Evolutionary conservation across 768 basidiomycete genomes (phyloP).

Genomic region (Daedaleopsis nitida): DNA sequence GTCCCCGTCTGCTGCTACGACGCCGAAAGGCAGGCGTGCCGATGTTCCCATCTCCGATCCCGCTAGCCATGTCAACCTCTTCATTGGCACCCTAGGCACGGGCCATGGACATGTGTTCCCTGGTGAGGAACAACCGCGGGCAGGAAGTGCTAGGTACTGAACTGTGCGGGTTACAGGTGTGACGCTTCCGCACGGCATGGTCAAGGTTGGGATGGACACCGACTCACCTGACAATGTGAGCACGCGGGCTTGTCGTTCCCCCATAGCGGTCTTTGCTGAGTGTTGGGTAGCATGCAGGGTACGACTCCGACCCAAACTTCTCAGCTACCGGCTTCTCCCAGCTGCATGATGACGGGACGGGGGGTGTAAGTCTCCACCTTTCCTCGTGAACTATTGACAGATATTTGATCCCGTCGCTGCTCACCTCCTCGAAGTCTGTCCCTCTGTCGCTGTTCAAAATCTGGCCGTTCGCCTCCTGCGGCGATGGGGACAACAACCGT

Average conservation of each 20-base stretch:
- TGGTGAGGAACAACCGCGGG: slow-evolving; percentile 37
- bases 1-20: background rate
- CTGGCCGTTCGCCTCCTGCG: slow-evolving; percentile 52
- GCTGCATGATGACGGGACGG: slow-evolving; percentile 62
- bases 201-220: slow-evolving; percentile 68
- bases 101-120: slow-evolving; percentile 70
- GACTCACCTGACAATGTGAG: slow-evolving; percentile 45
- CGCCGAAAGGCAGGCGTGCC: background rate
- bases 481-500: slow-evolving; percentile 27
- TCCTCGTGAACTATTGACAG: background rate
- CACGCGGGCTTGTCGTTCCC: slow-evolving; percentile 40
- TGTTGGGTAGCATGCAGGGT: background rate
- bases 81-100: slow-evolving; percentile 55
- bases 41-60: slow-evolving; percentile 24
- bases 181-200: slow-evolving; percentile 70
- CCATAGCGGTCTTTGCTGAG: background rate
- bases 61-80: slow-evolving; percentile 51
- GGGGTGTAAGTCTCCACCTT: slow-evolving; percentile 38
- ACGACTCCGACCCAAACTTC: slow-evolving; percentile 33
- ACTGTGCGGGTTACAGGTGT: slow-evolving; percentile 43
- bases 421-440: slow-evolving; percentile 38
- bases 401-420: background rate
- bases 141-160: background rate
- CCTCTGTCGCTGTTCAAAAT: slow-evolving; percentile 66
- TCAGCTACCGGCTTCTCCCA: slow-evolving; percentile 59